Conservation (phyloP, 2,329 filamentous ascomycete genomes). For the Nothopassalora personata region DNA sequence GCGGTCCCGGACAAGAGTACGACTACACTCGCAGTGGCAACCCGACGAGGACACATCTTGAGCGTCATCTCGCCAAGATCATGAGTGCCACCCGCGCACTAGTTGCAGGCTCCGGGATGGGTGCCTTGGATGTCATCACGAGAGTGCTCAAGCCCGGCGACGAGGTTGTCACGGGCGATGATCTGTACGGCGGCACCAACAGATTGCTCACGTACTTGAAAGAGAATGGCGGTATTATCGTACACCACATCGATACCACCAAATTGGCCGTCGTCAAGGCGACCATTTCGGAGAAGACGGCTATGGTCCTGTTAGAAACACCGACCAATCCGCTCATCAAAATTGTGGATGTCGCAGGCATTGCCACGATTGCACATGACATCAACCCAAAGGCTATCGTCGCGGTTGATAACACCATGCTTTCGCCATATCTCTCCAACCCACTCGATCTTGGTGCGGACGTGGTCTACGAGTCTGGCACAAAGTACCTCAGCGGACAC, state of each 20-base stretch:
- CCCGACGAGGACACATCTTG: conserved; percentile 89
- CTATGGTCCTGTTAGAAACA: conserved; percentile 93
- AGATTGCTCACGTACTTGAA: conserved; percentile 87
- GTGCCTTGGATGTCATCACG: conserved; percentile 91
- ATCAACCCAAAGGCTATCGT: conserved; percentile 75
- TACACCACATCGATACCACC: conserved; percentile 96
- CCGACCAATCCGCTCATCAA: conserved; percentile 98
- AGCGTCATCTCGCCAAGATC: conserved; percentile 96
- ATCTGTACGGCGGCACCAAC: conserved; percentile 94
- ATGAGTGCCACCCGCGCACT: conserved; percentile 91
- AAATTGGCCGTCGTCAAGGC: conserved; percentile 62
- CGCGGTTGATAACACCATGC: conserved; percentile 97
- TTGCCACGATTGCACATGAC: conserved; percentile 70
- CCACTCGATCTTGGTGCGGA: conserved; percentile 92
- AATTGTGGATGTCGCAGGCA: conserved; percentile 83
- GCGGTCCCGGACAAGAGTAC: conserved; percentile 75
- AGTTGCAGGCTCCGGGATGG: conserved; percentile 95
- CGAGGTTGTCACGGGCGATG: conserved; percentile 94
- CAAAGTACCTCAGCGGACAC: conserved; percentile 95
- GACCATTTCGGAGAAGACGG: conserved; percentile 71
- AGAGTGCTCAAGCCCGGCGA: conserved; percentile 85
- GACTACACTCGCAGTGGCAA: conserved; percentile 98
- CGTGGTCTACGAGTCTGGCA: conserved; percentile 94
- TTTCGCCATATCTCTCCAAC: conserved; percentile 89
- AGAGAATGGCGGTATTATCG: conserved; percentile 81